Conservation (phyloP, 768 basidiomycete species). For the Filobasidium floriforme region DNA sequence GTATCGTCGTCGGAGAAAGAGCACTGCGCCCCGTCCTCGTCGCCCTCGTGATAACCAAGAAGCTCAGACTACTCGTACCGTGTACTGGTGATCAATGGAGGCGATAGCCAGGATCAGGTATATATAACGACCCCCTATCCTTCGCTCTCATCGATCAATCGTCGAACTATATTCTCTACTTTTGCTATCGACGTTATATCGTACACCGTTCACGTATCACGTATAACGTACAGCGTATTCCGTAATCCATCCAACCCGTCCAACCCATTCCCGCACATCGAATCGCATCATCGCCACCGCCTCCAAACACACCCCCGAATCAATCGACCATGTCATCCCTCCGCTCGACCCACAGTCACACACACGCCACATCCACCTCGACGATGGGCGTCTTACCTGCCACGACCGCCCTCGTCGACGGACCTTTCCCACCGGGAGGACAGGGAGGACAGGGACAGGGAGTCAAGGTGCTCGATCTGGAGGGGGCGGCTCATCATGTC, state of each 20-base stretch:
- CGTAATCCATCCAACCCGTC: neutral
- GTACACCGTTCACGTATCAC: too few species aligned
- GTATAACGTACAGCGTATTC: too few species aligned
- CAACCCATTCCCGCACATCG: too few species aligned
- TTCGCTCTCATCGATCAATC: neutral
- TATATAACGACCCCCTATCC: neutral
- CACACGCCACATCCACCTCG: too few species aligned
- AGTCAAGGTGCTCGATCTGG: slow-evolving; percentile 7
- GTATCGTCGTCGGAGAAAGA: neutral
- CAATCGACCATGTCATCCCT: slow-evolving; percentile 7
- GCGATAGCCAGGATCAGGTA: neutral
- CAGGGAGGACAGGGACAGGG: too few species aligned
- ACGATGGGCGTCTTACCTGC: neutral
- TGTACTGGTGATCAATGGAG: too few species aligned
- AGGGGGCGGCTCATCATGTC: slow-evolving; percentile 43
- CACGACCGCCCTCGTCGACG: neutral
- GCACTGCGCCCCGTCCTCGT: too few species aligned
- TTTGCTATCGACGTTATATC: too few species aligned
- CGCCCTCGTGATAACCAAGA: neutral
- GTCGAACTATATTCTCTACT: neutral
- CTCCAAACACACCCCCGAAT: too few species aligned
- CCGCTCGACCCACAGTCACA: neutral
- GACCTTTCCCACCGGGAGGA: too few species aligned
- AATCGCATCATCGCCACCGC: too few species aligned
- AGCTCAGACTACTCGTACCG: too few species aligned